phyloP scores from a whole-genome alignment of 805 yeast species.

The Yamadazyma olivae region DNA sequence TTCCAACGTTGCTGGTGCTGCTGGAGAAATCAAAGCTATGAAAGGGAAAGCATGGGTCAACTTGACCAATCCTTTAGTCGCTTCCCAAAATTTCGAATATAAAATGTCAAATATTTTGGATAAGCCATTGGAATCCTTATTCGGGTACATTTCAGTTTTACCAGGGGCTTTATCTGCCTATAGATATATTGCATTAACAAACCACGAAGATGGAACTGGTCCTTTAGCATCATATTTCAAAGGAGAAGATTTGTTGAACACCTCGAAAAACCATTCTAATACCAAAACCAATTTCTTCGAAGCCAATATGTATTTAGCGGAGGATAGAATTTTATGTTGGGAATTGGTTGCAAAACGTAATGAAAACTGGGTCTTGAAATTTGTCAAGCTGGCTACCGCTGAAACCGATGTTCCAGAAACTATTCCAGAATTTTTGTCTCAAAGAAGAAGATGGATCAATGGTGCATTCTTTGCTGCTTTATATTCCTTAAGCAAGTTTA shows the following conservation, averaged over 20 bases:
- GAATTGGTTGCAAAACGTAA: conserved; percentile 84
- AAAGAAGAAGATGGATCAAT: conserved; percentile 94
- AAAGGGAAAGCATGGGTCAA: conserved; percentile 86
- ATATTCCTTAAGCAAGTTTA: conserved; percentile 77
- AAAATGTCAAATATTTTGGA: conserved; percentile 96
- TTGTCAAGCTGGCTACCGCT: conserved; percentile 89
- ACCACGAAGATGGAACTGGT: conserved; percentile 88
- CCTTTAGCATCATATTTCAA: conserved; percentile 86
- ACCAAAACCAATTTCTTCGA: conserved; percentile 77
- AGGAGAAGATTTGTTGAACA: conserved; percentile 62
- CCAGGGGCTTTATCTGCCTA: conserved; percentile 98
- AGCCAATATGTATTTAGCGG: conserved; percentile 96
- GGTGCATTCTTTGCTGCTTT: conserved; percentile 95
- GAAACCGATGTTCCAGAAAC: conserved; percentile 95
- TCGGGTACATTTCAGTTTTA: conserved; percentile 89
- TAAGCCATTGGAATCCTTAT: conserved; percentile 88
- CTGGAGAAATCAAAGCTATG: conserved; percentile 96
- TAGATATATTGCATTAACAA: conserved; percentile 80
- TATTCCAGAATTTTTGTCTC: conserved; percentile 82
- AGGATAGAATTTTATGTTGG: conserved; percentile 95
- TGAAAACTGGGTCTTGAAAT: conserved; percentile 85
- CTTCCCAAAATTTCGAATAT: conserved; percentile 94
- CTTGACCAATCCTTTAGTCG: conserved; percentile 85
- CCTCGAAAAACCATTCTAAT: conserved; percentile 23
- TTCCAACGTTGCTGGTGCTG: conserved; percentile 98